Conservation (phyloP, 805 yeast species). For the Lachancea kluyveri region DNA sequence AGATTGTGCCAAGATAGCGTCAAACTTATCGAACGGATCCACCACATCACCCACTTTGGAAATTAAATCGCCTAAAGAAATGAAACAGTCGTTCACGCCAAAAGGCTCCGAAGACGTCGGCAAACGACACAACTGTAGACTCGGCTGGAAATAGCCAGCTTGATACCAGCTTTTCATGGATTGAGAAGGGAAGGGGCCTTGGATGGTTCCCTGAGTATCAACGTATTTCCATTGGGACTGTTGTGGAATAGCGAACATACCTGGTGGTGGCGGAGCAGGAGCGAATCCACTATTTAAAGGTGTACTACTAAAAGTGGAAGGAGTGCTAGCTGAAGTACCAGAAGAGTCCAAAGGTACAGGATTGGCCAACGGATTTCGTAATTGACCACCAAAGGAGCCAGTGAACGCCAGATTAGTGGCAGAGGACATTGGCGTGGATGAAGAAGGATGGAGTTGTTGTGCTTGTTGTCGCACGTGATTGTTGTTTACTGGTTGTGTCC, state of each 20-base stretch:
- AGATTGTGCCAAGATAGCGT: constrained; percentile 9
- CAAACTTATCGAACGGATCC: constrained; percentile 25
- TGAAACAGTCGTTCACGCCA: constrained; percentile 21
- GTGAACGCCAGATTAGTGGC: neutral
- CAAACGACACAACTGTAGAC: constrained; percentile 50
- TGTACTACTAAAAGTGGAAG: no score
- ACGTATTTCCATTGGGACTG: constrained; percentile 66
- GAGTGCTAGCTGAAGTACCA: no score
- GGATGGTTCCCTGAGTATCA: constrained; percentile 63
- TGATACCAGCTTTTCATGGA: constrained; percentile 78
- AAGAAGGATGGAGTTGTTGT: constrained; percentile 4
- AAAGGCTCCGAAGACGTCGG: constrained; percentile 23
- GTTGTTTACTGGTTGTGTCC: constrained; percentile 4
- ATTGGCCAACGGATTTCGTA: no score
- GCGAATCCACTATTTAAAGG: no score
- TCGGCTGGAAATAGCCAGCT: constrained; percentile 53
- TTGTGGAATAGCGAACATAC: constrained; percentile 26
- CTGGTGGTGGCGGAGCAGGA: constrained; percentile 5
- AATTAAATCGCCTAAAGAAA: constrained; percentile 22
- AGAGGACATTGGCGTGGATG: no score
- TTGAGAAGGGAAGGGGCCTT: constrained; percentile 78
- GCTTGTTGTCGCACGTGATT: constrained; percentile 1
- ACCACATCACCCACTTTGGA: constrained; percentile 18
- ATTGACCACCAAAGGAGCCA: no score
- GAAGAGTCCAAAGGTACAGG: no score